Percentiles rank a stretch among this genome's conserved stretches.
These are phyloP conservation scores for Fusarium verrucosum DNA, from an alignment of 2,329 filamentous ascomycete genomes.

Conservation along the genomic window DNA sequence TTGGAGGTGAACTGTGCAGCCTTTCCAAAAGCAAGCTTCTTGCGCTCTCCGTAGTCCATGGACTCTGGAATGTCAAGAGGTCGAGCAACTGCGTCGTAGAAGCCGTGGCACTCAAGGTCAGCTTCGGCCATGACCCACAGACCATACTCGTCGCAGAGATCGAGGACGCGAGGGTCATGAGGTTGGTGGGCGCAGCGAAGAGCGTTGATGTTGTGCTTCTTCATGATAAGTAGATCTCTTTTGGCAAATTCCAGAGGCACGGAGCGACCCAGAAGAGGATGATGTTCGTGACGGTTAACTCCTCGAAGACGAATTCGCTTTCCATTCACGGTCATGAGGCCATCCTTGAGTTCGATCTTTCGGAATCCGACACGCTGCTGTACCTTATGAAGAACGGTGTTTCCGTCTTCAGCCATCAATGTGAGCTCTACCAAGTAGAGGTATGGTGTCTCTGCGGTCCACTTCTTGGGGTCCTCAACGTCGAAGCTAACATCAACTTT, in stretches of 20 bases:
- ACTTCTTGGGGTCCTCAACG: constrained; percentile 66
- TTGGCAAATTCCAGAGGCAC: constrained; percentile 70
- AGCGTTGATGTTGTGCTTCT: constrained; percentile 75
- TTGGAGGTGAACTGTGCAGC: constrained; percentile 69
- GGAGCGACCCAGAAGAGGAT: constrained; percentile 69
- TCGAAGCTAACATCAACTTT: constrained; percentile 55
- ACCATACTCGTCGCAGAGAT: constrained; percentile 71
- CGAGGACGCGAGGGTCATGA: constrained; percentile 67
- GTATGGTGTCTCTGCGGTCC: constrained; percentile 73
- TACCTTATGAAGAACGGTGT: constrained; percentile 50
- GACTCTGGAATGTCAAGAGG: constrained; percentile 63
- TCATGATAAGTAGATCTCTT: constrained; percentile 72
- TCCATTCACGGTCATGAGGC: constrained; percentile 72
- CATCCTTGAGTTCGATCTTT: constrained; percentile 69
- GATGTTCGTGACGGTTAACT: constrained; percentile 73
- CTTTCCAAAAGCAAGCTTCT: constrained; percentile 62
- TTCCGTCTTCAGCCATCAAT: constrained; percentile 52
- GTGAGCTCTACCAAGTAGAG: constrained; percentile 69
- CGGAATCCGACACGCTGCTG: constrained; percentile 71
- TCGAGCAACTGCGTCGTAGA: constrained; percentile 59
- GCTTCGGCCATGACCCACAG: constrained; percentile 67
- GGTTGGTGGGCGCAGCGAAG: constrained; percentile 75
- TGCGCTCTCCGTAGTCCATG: constrained; percentile 68
- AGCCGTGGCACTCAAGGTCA: constrained; percentile 64
- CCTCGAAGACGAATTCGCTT: constrained; percentile 68